Evolutionary conservation across 805 yeast species (phyloP).

Genomic region (Blastobotrys parvus): DNA sequence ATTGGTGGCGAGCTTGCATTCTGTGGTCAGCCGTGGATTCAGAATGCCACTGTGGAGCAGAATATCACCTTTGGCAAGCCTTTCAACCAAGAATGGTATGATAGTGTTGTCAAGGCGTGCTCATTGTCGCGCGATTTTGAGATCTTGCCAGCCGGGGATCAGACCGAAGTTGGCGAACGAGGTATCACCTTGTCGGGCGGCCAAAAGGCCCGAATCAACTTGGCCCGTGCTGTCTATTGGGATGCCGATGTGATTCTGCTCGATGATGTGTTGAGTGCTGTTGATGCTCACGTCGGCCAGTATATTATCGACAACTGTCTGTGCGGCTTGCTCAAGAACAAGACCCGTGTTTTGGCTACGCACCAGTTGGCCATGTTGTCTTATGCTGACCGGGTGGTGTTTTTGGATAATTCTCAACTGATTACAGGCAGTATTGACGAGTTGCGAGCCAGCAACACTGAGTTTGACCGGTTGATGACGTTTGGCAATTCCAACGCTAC

Average conservation of each 20-base stretch:
- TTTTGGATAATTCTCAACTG: slow-evolving; percentile 32
- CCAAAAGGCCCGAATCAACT: slow-evolving; percentile 70
- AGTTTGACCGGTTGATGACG: slow-evolving; percentile 43
- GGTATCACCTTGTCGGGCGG: slow-evolving; percentile 83
- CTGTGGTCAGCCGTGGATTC: slow-evolving; percentile 65
- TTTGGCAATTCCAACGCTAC: slow-evolving; percentile 20
- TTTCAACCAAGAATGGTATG: slow-evolving; percentile 41
- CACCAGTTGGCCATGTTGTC: slow-evolving; percentile 63
- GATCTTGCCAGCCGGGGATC: slow-evolving; percentile 61
- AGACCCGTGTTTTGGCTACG: slow-evolving; percentile 63
- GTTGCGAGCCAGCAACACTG: slow-evolving; percentile 35
- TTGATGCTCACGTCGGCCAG: slow-evolving; percentile 73
- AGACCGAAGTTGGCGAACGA: slow-evolving; percentile 73
- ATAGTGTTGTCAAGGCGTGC: slow-evolving; percentile 49
- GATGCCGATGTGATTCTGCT: slow-evolving; percentile 53
- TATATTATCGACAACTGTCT: slow-evolving; percentile 65
- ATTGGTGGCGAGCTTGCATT: slow-evolving; percentile 41
- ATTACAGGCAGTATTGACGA: slow-evolving; percentile 50
- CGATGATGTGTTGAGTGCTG: slow-evolving; percentile 78
- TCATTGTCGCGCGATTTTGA: slow-evolving; percentile 55
- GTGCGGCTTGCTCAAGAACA: slow-evolving; percentile 40
- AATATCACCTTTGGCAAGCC: slow-evolving; percentile 61
- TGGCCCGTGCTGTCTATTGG: slow-evolving; percentile 71
- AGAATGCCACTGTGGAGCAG: slow-evolving; percentile 60
- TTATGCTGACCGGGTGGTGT: slow-evolving; percentile 55